Conservation (phyloP, 2,329 filamentous ascomycete species). For the Claviceps sp. region DNA sequence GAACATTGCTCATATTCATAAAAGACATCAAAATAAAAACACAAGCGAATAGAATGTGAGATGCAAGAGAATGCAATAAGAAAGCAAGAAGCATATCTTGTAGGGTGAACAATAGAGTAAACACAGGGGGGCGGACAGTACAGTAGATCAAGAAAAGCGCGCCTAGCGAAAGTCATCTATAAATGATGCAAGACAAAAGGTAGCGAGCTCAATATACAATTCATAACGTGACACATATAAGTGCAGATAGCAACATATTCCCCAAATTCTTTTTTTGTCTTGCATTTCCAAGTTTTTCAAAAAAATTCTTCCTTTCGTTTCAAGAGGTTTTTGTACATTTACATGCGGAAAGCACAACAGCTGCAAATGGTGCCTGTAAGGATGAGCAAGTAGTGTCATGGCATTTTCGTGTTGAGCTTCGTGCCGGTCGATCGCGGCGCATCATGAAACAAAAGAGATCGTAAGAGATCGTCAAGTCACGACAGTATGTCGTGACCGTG, state of each 20-base stretch:
- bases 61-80: slow-evolving; percentile 7
- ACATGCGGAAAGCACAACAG: slow-evolving; percentile 18
- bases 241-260: slow-evolving; percentile 1
- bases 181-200: slow-evolving; percentile 9
- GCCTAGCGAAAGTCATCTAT: slow-evolving; percentile 16
- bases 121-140: slow-evolving; percentile 1
- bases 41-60: slow-evolving; percentile 7
- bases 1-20: background rate
- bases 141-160: slow-evolving; percentile 6
- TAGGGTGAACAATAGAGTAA: slow-evolving; percentile 9
- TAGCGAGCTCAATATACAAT: slow-evolving; percentile 19
- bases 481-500: slow-evolving; percentile 21
- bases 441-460: slow-evolving; percentile 17
- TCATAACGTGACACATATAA: slow-evolving; percentile 14
- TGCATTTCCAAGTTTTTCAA: slow-evolving; percentile 5
- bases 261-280: slow-evolving; percentile 1
- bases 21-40: slow-evolving; percentile 2
- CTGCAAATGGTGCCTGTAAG: slow-evolving; percentile 14
- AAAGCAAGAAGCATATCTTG: slow-evolving; percentile 8
- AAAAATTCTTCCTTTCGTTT: slow-evolving; percentile 5
- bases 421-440: slow-evolving; percentile 20
- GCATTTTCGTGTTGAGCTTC: slow-evolving; percentile 7
- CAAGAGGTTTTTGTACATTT: slow-evolving; percentile 17
- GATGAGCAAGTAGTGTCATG: slow-evolving; percentile 12
- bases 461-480: slow-evolving; percentile 28